Percentiles rank a stretch among this genome's conserved stretches.
phyloP scores from a whole-genome alignment of 257 asterid genomes.

The Nicotiana obtusifolia region DNA sequence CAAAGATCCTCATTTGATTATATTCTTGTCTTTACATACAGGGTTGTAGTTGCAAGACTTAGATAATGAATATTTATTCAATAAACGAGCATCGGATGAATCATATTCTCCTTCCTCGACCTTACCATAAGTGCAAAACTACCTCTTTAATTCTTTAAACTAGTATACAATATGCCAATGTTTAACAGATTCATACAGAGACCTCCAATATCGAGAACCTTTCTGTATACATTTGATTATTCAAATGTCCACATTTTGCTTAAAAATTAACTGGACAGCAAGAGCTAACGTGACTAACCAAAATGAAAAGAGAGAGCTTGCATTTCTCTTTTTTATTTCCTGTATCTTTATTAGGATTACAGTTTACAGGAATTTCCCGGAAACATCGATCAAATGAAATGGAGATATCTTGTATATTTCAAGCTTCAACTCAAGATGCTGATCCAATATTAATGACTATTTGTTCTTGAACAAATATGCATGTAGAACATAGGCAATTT shows the following conservation, averaged over 20 bases:
- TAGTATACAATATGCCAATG: background rate
- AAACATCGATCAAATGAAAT: background rate
- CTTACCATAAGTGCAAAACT: background rate
- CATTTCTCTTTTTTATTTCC: background rate
- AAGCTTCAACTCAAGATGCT: background rate
- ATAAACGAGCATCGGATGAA: background rate
- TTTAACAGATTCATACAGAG: background rate
- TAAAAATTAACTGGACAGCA: background rate
- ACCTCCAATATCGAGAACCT: background rate
- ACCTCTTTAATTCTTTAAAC: background rate
- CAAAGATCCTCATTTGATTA: background rate
- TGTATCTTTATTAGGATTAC: background rate
- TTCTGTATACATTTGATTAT: background rate
- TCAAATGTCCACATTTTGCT: background rate
- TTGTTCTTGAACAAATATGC: background rate
- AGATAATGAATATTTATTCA: background rate
- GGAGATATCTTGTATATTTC: background rate
- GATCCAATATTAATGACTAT: background rate
- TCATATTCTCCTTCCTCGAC: background rate
- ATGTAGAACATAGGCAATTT: background rate
- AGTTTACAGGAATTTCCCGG: background rate
- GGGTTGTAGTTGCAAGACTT: background rate
- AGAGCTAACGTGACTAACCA: background rate
- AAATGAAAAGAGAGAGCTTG: background rate
- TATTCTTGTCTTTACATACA: background rate